Percentiles rank a stretch among this genome's conserved stretches.
These are phyloP conservation scores for Aegilops tauschii DNA, from an alignment of 176 grass and related monocot species.

Conservation along the genomic window DNA sequence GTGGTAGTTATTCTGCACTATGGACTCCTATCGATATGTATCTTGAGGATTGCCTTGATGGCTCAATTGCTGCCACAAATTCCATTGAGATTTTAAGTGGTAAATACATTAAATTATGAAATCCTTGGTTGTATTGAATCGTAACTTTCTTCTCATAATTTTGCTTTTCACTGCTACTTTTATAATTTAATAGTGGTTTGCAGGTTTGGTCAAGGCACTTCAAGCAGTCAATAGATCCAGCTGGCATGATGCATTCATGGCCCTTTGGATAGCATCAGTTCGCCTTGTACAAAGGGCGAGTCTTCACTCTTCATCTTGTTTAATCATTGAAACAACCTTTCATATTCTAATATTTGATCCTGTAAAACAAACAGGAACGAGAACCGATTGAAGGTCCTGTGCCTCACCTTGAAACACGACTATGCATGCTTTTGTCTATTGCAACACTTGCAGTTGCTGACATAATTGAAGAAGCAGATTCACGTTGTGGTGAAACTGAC, in stretches of 20 bases:
- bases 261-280: conserved; percentile 92
- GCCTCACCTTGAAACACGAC: conserved; percentile 83
- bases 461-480: conserved; percentile 78
- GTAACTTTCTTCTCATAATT: background rate
- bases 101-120: conserved; percentile 42
- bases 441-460: conserved; percentile 75
- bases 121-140: background rate
- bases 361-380: conserved; percentile 69
- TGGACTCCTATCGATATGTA: conserved; percentile 97
- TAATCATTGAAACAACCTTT: conserved; percentile 7
- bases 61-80: conserved; percentile 79
- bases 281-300: conserved; percentile 93
- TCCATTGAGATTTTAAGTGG: conserved; percentile 92
- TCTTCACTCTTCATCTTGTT: conserved; percentile 11
- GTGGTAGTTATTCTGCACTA: conserved; percentile 58
- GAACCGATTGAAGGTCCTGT: conserved; percentile 93
- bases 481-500: conserved; percentile 34
- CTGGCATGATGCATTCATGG: conserved; percentile 95
- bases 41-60: conserved; percentile 95
- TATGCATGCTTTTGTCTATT: conserved; percentile 91
- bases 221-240: conserved; percentile 77
- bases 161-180: background rate
- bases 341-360: conserved; percentile 32
- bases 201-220: conserved; percentile 94
- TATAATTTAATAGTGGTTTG: conserved; percentile 21